These are phyloP conservation scores for Fusarium concolor DNA, from an alignment of 2,329 filamentous ascomycete genomes.

Conservation along the genomic window DNA sequence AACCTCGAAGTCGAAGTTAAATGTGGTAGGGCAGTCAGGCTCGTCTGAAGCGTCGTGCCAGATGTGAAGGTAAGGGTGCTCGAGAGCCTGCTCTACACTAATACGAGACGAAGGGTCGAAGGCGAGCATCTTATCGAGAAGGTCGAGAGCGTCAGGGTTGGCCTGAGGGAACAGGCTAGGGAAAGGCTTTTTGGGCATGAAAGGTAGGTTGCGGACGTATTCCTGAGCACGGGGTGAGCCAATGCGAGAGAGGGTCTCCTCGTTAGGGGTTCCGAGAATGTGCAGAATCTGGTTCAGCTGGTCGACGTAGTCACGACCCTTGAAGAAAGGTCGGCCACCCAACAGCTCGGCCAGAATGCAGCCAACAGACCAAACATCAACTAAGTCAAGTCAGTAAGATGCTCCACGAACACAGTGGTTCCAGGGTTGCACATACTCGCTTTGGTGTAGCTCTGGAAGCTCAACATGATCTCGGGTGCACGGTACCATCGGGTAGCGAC, in stretches of 20 bases:
- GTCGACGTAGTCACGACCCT: slow-evolving; percentile 98
- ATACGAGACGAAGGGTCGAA: slow-evolving; percentile 96
- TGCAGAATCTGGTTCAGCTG: slow-evolving; percentile 99
- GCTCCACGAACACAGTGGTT: not conserved
- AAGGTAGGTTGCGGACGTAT: slow-evolving; percentile 96
- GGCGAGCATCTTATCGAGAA: slow-evolving; percentile 96
- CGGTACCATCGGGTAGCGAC: slow-evolving; percentile 96
- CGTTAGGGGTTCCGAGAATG: slow-evolving; percentile 95
- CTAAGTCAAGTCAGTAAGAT: slow-evolving; percentile 60
- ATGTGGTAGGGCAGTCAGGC: slow-evolving; percentile 90
- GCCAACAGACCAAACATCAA: slow-evolving; percentile 99
- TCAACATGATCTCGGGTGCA: slow-evolving; percentile 98
- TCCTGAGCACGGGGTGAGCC: slow-evolving; percentile 96
- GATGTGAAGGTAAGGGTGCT: slow-evolving; percentile 96
- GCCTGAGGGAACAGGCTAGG: slow-evolving; percentile 89
- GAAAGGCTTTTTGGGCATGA: slow-evolving; percentile 95
- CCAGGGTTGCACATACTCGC: slow-evolving; percentile 78
- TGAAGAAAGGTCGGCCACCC: slow-evolving; percentile 97
- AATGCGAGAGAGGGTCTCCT: slow-evolving; percentile 92
- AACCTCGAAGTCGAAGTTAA: slow-evolving; percentile 99
- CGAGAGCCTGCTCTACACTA: slow-evolving; percentile 92
- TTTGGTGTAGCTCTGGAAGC: slow-evolving; percentile 99
- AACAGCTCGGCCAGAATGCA: slow-evolving; percentile 97
- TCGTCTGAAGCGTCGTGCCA: slow-evolving; percentile 99
- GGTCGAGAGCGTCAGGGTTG: slow-evolving; percentile 94